phyloP scores from a whole-genome alignment of 768 basidiomycete genomes.

The Tylopilus felleus region DNA sequence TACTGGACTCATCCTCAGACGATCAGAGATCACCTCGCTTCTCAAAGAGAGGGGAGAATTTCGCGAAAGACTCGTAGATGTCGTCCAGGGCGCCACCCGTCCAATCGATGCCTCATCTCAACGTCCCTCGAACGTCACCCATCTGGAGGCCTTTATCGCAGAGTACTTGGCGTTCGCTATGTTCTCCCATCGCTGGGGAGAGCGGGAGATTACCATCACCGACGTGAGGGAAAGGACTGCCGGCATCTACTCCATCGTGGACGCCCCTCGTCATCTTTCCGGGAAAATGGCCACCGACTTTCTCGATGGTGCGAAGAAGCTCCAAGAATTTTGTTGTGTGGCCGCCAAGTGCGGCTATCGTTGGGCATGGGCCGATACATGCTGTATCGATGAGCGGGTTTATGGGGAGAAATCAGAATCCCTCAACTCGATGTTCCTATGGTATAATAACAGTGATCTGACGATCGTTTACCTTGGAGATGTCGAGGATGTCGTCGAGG shows the following conservation, averaged over 20 bases:
- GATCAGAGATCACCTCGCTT: conserved; percentile 14
- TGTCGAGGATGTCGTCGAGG: conserved; percentile 18
- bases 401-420: conserved; percentile 27
- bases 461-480: conserved; percentile 30
- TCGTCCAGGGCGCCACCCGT: not conserved
- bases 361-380: conserved; percentile 32
- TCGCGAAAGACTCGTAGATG: conserved; percentile 1
- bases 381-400: conserved; percentile 26
- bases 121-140: not conserved
- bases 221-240: conserved; percentile 12
- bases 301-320: conserved; percentile 7
- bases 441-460: conserved; percentile 26
- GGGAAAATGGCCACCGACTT: not conserved
- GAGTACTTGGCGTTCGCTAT: conserved; percentile 25
- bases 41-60: conserved; percentile 17
- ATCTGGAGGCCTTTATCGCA: conserved; percentile 12
- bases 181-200: conserved; percentile 28
- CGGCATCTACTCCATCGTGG: conserved; percentile 18
- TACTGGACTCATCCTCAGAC: conserved; percentile 22
- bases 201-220: conserved; percentile 13
- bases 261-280: not conserved
- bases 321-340: conserved; percentile 29
- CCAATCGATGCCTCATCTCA: not conserved
- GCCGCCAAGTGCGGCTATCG: conserved; percentile 29
- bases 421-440: conserved; percentile 29